A percentile compares a stretch with the other conserved stretches of the same genome.
Evolutionary conservation across 2,329 filamentous ascomycete genomes (phyloP).

Genomic region (Kalaharituber pfeilii): DNA sequence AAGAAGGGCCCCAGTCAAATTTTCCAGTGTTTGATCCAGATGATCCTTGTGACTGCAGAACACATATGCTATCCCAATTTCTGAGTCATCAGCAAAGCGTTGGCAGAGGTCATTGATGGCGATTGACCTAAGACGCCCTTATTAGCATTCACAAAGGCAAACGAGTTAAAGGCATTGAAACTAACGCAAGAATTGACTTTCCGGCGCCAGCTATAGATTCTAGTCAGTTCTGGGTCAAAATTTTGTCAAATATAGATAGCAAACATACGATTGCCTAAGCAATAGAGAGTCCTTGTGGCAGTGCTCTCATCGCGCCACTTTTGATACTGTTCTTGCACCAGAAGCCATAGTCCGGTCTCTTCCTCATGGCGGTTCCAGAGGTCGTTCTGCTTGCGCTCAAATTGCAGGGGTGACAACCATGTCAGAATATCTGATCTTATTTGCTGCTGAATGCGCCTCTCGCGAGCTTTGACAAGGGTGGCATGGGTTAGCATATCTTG

Average conservation of each 20-base stretch:
- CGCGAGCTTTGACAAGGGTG: not conserved
- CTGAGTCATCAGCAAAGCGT: not conserved
- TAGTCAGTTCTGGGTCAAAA: not conserved
- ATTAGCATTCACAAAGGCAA: not conserved
- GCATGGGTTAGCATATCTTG: not conserved
- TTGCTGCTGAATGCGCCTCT: not conserved
- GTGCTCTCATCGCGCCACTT: not conserved
- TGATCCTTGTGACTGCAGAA: not conserved
- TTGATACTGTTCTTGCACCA: not conserved
- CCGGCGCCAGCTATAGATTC: not conserved
- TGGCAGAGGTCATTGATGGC: not conserved
- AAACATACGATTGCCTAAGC: not conserved
- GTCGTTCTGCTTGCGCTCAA: not conserved
- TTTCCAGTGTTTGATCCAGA: not conserved
- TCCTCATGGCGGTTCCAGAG: not conserved
- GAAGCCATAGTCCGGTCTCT: not conserved
- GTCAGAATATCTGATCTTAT: not conserved
- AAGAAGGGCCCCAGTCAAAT: not conserved
- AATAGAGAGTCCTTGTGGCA: not conserved
- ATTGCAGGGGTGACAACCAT: not conserved
- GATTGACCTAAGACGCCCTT: not conserved
- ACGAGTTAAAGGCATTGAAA: not conserved
- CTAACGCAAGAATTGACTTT: not conserved
- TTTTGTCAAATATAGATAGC: not conserved
- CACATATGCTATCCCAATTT: not conserved